Evolutionary conservation across 495 filamentous ascomycete genomes (phyloP).

Genomic region (Aspergillus indologenus): DNA sequence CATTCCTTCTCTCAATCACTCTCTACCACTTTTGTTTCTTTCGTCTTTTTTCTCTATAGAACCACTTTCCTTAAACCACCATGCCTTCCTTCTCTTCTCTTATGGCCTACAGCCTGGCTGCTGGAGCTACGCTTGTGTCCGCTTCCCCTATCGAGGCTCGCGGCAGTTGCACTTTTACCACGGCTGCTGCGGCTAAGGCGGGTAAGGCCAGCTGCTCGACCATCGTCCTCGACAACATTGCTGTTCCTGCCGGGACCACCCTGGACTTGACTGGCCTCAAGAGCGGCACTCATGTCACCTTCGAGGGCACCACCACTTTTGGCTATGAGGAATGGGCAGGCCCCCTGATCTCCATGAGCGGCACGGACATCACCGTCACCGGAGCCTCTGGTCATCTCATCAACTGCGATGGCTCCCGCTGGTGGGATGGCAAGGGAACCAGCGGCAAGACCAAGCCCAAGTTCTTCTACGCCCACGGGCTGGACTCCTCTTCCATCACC

Average conservation of each 20-base stretch:
- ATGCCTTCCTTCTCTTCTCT: conserved; percentile 11
- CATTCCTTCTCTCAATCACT: not conserved
- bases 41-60: no score
- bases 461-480: conserved; percentile 46
- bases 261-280: conserved; percentile 48
- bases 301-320: conserved; percentile 51
- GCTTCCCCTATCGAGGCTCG: conserved; percentile 8
- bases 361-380: conserved; percentile 44
- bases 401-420: conserved; percentile 41
- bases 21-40: not conserved
- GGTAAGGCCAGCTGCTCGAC: conserved; percentile 50
- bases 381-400: conserved; percentile 40
- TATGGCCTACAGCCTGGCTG: conserved; percentile 8
- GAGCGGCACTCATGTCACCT: conserved; percentile 50
- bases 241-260: conserved; percentile 50
- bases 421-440: conserved; percentile 46
- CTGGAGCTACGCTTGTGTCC: conserved; percentile 6
- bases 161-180: conserved; percentile 40
- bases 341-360: conserved; percentile 47
- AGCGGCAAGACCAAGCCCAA: conserved; percentile 51
- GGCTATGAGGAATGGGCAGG: conserved; percentile 54
- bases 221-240: conserved; percentile 44
- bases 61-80: not conserved
- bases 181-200: conserved; percentile 34
- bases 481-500: conserved; percentile 41